These are phyloP conservation scores for Penicillium arizonense DNA, from an alignment of 495 filamentous ascomycete genomes.

Conservation along the genomic window DNA sequence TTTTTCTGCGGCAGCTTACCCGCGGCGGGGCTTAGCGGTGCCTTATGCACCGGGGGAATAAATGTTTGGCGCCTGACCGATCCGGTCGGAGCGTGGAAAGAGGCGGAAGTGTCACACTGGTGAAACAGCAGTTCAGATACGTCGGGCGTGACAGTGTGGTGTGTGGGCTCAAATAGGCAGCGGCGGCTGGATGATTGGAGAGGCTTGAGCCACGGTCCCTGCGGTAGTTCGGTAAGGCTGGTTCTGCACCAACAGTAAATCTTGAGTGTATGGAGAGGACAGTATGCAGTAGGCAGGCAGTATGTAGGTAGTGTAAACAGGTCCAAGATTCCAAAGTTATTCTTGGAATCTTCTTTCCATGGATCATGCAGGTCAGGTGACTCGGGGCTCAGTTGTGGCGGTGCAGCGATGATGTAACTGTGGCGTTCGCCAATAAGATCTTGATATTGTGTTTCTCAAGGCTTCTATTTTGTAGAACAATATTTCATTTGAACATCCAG, in stretches of 20 bases:
- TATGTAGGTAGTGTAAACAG: no score
- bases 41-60: constrained; percentile 26
- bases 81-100: constrained; percentile 16
- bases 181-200: constrained; percentile 17
- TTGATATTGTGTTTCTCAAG: neutral
- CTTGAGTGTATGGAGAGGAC: neutral
- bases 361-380: constrained; percentile 19
- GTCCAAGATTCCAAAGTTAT: neutral
- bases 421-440: constrained; percentile 10
- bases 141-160: constrained; percentile 12
- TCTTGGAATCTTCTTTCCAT: constrained; percentile 23
- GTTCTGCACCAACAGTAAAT: neutral
- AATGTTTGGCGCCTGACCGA: constrained; percentile 20
- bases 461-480: neutral
- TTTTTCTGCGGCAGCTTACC: constrained; percentile 26
- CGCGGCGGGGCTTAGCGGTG: constrained; percentile 28
- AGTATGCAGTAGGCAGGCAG: no score
- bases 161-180: constrained; percentile 17
- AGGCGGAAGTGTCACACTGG: constrained; percentile 12
- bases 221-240: constrained; percentile 8
- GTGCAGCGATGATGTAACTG: constrained; percentile 19
- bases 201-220: constrained; percentile 12
- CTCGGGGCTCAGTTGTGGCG: constrained; percentile 10
- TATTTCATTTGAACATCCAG: no score
- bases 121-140: constrained; percentile 14